Evolutionary conservation across 352 stramenopile genomes (phyloP).

Genomic region (Plasmopara muralis): DNA sequence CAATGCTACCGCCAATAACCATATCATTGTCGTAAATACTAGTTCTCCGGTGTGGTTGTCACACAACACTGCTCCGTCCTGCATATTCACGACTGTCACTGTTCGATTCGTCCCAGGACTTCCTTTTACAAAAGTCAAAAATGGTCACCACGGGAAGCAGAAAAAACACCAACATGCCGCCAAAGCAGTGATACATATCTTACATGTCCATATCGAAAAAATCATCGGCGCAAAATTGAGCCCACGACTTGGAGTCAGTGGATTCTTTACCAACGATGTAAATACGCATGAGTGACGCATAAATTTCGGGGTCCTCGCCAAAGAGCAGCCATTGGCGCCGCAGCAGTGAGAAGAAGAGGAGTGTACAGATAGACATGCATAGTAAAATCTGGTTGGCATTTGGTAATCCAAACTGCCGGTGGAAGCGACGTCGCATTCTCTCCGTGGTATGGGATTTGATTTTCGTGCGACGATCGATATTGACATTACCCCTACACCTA

Average conservation of each 20-base stretch:
- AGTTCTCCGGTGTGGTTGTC: constrained; percentile 20
- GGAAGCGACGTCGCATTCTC: constrained; percentile 34
- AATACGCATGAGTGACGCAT: constrained; percentile 55
- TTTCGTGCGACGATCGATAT: too few relatives aligned
- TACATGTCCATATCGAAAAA: constrained; percentile 23
- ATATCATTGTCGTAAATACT: constrained; percentile 31
- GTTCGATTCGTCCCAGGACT: constrained; percentile 27
- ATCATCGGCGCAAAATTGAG: constrained; percentile 38
- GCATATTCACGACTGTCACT: constrained; percentile 21
- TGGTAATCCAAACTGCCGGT: constrained; percentile 68
- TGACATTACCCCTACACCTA: too few relatives aligned
- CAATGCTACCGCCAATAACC: constrained; percentile 42
- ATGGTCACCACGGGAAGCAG: neutral
- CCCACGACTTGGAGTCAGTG: constrained; percentile 42
- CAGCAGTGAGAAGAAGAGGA: constrained; percentile 63
- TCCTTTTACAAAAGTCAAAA: neutral
- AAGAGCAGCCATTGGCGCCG: constrained; percentile 60
- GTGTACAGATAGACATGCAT: constrained; percentile 36
- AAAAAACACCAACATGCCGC: neutral
- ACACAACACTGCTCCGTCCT: constrained; percentile 34
- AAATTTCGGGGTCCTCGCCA: constrained; percentile 29
- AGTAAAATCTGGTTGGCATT: constrained; percentile 85
- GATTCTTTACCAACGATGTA: constrained; percentile 31
- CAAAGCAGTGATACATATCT: neutral
- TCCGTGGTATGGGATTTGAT: neutral